Conservation (phyloP, 1,284 basidiomycete genomes). For the Xerocomus amazonicus region DNA sequence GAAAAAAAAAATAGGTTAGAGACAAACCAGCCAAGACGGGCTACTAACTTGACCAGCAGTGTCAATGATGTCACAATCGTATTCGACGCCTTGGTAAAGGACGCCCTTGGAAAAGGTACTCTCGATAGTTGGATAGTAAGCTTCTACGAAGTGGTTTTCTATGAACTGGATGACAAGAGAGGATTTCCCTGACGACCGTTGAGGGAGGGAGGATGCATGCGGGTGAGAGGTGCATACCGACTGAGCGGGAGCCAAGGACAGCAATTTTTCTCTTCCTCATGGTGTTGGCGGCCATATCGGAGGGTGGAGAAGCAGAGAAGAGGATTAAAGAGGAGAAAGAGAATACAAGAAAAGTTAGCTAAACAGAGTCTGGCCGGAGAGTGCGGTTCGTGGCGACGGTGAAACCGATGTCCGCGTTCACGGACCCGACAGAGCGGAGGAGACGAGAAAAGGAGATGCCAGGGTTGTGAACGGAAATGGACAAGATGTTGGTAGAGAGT, state of each 20-base stretch:
- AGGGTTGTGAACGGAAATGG: slow-evolving; percentile 8
- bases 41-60: slow-evolving; percentile 83
- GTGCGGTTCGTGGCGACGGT: slow-evolving; percentile 20
- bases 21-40: neutral
- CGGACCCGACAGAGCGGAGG: slow-evolving; percentile 11
- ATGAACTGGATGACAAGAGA: slow-evolving; percentile 75
- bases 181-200: slow-evolving; percentile 60
- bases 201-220: slow-evolving; percentile 12
- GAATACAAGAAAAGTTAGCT: slow-evolving; percentile 7
- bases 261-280: slow-evolving; percentile 83
- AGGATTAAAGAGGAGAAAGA: slow-evolving; percentile 3
- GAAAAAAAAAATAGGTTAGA: neutral
- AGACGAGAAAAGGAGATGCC: slow-evolving; percentile 9
- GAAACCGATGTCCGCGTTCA: slow-evolving; percentile 15
- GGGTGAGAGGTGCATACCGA: slow-evolving; percentile 49
- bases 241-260: slow-evolving; percentile 76
- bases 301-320: slow-evolving; percentile 2
- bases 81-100: slow-evolving; percentile 81
- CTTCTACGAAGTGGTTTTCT: slow-evolving; percentile 68
- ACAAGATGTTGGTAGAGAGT: too few species aligned
- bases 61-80: slow-evolving; percentile 97
- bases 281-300: slow-evolving; percentile 50
- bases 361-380: slow-evolving; percentile 18
- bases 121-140: slow-evolving; percentile 96
- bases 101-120: slow-evolving; percentile 84